Percentiles rank a stretch among this genome's conserved stretches.
Evolutionary conservation across 352 stramenopile genomes (phyloP).

Genomic region (Pythium brassicae): DNA sequence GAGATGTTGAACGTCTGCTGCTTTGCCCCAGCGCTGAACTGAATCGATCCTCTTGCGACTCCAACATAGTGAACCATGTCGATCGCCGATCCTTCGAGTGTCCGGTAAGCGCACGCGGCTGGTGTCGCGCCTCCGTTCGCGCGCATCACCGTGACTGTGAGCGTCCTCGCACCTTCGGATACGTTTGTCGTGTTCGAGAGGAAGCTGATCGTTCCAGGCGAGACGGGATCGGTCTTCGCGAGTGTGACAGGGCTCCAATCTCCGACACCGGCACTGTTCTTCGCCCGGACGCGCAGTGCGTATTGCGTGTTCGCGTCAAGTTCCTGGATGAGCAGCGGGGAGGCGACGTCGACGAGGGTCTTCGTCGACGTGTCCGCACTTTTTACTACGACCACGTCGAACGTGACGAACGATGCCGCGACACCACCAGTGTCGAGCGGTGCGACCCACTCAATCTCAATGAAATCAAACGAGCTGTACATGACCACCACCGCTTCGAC

Average conservation of each 20-base stretch:
- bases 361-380: not conserved
- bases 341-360: not conserved
- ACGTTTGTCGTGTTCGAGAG: conserved; percentile 6
- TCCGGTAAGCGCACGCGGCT: conserved; percentile 30
- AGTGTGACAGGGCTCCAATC: conserved; percentile 26
- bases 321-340: conserved; percentile 7
- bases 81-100: conserved; percentile 29
- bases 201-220: conserved; percentile 43
- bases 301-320: conserved; percentile 28
- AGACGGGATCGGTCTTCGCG: conserved; percentile 40
- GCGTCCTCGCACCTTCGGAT: conserved; percentile 17
- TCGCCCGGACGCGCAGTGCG: conserved; percentile 23
- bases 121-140: conserved; percentile 30
- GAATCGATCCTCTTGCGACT: conserved; percentile 14
- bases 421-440: conserved; percentile 38
- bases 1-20: conserved; percentile 20
- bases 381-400: conserved; percentile 19
- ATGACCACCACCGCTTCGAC: conserved; percentile 13
- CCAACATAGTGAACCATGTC: conserved; percentile 23
- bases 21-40: conserved; percentile 22
- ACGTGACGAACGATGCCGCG: conserved; percentile 16
- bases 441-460: conserved; percentile 25
- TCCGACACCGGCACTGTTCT: conserved; percentile 17
- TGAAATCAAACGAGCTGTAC: conserved; percentile 17
- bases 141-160: conserved; percentile 20